These are phyloP conservation scores for Aureobasidium uvarum DNA, from an alignment of 2,329 filamentous ascomycete species.

Conservation along the genomic window DNA sequence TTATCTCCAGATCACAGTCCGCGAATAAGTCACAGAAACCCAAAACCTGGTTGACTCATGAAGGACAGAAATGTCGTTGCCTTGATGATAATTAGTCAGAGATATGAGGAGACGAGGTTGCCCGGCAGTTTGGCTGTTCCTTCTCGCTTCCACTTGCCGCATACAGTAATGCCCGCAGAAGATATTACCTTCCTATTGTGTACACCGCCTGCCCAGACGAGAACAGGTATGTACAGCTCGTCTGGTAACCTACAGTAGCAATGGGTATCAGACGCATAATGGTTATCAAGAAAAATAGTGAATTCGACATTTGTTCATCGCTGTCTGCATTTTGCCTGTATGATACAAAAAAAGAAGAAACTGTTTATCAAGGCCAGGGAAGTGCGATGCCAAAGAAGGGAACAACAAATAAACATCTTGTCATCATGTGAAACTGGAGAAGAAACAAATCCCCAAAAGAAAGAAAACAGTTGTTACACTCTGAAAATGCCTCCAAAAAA, in stretches of 20 bases:
- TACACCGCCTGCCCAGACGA: neutral
- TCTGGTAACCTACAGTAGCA: neutral
- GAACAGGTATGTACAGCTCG: neutral
- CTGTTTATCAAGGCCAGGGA: neutral
- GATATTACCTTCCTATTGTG: slow-evolving; percentile 2
- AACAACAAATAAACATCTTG: neutral
- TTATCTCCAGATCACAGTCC: neutral
- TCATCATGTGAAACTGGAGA: neutral
- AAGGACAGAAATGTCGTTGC: neutral
- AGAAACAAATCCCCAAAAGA: neutral
- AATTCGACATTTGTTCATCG: neutral
- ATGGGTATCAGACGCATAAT: neutral
- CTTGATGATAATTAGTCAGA: neutral
- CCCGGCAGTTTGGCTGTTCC: neutral
- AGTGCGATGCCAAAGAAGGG: neutral
- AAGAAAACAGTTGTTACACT: slow-evolving; percentile 3
- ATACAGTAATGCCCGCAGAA: neutral
- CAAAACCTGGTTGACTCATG: neutral
- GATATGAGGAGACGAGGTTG: neutral
- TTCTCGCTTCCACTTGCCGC: slow-evolving; percentile 16
- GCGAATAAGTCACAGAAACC: neutral
- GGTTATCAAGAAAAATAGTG: too few species aligned
- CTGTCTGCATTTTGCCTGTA: slow-evolving; percentile 7
- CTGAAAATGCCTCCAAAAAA: slow-evolving; percentile 9
- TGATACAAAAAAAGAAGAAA: slow-evolving; percentile 16